A percentile compares a stretch with the other conserved stretches of the same genome.
phyloP scores from a whole-genome alignment of 179 eudicot genomes.

The Heliamphora pulchella region DNA sequence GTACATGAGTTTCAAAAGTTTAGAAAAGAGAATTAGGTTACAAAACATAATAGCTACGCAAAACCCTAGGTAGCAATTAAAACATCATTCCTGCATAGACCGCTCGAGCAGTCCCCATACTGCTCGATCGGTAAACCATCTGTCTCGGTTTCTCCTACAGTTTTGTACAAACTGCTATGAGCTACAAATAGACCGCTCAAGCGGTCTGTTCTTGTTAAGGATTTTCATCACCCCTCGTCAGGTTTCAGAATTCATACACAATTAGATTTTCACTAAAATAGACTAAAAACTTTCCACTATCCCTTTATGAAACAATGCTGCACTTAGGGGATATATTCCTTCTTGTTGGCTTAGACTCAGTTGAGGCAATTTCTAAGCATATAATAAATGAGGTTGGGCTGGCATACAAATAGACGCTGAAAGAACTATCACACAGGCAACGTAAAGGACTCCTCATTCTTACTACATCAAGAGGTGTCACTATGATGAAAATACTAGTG shows the following conservation, averaged over 20 bases:
- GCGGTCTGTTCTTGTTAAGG: too few species aligned
- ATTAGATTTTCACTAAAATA: neutral
- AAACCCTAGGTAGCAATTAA: too few species aligned
- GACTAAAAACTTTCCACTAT: neutral
- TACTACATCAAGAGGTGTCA: neutral
- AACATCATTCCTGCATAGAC: too few species aligned
- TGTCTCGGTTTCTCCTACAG: too few species aligned
- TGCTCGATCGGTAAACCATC: too few species aligned
- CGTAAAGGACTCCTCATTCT: neutral
- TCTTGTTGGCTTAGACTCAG: neutral
- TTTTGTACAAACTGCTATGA: too few species aligned
- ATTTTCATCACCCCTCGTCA: too few species aligned
- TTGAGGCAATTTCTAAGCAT: neutral
- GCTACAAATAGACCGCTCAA: too few species aligned
- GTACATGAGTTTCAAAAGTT: too few species aligned
- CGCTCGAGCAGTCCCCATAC: too few species aligned
- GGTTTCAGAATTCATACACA: neutral
- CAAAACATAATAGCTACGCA: too few species aligned
- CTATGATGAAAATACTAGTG: neutral
- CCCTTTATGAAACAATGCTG: neutral
- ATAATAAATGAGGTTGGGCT: neutral
- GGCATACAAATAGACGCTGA: neutral
- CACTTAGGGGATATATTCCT: neutral
- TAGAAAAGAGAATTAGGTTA: too few species aligned
- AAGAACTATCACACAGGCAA: conserved; percentile 2